Percentiles rank a stretch among this genome's conserved stretches.
Conservation (phyloP, 1,284 basidiomycete species). For the Cerrena zonata region DNA sequence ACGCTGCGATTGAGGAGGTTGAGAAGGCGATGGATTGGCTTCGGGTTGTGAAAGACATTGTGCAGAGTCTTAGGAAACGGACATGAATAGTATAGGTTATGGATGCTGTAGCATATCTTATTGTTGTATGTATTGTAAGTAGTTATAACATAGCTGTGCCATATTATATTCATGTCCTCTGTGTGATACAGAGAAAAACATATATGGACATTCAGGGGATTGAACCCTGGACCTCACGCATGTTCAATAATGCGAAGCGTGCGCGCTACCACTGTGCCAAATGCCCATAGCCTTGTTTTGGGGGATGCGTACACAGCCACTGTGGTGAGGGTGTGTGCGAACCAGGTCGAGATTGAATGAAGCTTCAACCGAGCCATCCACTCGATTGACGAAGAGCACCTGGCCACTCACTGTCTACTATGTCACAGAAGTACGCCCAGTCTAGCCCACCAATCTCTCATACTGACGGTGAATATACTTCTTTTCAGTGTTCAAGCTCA, state of each 20-base stretch:
- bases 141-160: neutral
- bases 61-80: conserved; percentile 49
- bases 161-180: neutral
- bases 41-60: conserved; percentile 54
- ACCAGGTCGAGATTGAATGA: neutral
- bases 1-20: conserved; percentile 58
- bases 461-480: too few relatives aligned
- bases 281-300: conserved; percentile 2
- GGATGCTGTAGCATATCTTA: neutral
- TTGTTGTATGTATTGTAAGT: neutral
- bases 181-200: neutral
- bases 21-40: conserved; percentile 56
- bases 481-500: neutral
- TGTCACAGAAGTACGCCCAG: neutral
- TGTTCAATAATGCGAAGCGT: conserved; percentile 26
- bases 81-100: conserved; percentile 29
- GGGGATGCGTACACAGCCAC: too few relatives aligned
- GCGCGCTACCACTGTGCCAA: conserved; percentile 29
- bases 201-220: conserved; percentile 26
- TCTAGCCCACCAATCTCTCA: too few relatives aligned
- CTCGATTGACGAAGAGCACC: too few relatives aligned
- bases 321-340: too few relatives aligned
- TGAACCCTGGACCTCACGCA: conserved; percentile 31
- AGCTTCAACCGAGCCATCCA: neutral
- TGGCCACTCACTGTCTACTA: neutral